A percentile compares a stretch with the other conserved stretches of the same genome.
Evolutionary conservation across 2,329 filamentous ascomycete genomes (phyloP).

Genomic region (Drechslera avenae): DNA sequence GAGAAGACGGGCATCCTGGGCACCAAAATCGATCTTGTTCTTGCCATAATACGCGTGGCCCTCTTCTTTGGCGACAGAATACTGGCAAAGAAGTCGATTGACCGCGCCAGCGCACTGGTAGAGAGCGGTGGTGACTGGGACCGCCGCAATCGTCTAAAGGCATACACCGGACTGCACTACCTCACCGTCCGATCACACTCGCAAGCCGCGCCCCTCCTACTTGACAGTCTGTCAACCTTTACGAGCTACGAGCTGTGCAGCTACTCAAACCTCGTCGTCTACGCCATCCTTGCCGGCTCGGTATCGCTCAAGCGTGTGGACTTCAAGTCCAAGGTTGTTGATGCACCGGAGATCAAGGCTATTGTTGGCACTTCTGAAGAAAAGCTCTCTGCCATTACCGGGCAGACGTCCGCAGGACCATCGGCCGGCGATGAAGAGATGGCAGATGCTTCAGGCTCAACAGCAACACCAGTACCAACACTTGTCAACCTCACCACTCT

Average conservation of each 20-base stretch:
- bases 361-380: constrained; percentile 91
- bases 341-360: constrained; percentile 97
- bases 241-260: constrained; percentile 98
- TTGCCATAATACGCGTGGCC: constrained; percentile 93
- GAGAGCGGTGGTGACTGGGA: constrained; percentile 98
- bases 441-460: constrained; percentile 61
- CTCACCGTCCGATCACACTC: constrained; percentile 91
- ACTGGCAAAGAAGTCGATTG: constrained; percentile 90
- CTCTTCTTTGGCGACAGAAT: constrained; percentile 95
- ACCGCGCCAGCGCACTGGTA: constrained; percentile 85
- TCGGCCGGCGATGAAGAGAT: constrained; percentile 77
- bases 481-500: constrained; percentile 89
- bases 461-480: constrained; percentile 62
- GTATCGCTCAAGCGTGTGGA: constrained; percentile 95
- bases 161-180: constrained; percentile 92
- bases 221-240: constrained; percentile 97
- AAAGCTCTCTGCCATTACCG: constrained; percentile 80
- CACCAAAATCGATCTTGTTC: constrained; percentile 94
- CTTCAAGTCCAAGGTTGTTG: constrained; percentile 98
- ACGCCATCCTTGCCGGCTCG: constrained; percentile 92
- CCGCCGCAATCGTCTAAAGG: constrained; percentile 95
- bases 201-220: constrained; percentile 85
- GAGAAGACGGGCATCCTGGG: constrained; percentile 97
- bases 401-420: constrained; percentile 79
- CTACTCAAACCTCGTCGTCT: constrained; percentile 92